A percentile compares a stretch with the other conserved stretches of the same genome.
Evolutionary conservation across 2,329 filamentous ascomycete species (phyloP).

Genomic region (Plenodomus lindquistii): DNA sequence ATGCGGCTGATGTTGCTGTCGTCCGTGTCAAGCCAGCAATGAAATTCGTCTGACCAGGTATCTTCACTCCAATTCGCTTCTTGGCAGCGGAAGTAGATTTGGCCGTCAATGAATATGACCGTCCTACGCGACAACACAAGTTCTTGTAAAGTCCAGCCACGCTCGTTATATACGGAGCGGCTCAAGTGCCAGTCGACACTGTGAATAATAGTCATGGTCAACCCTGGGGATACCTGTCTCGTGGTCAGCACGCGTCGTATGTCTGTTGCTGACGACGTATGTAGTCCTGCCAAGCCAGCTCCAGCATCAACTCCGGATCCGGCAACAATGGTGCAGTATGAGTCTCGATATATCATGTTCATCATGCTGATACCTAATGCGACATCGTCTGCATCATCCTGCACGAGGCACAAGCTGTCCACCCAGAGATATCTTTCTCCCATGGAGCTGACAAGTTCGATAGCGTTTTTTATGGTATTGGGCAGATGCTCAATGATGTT

Average conservation of each 20-base stretch:
- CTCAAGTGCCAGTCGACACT: constrained; percentile 5
- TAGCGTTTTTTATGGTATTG: constrained; percentile 4
- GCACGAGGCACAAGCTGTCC: constrained; percentile 8
- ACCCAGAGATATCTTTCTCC: constrained; percentile 9
- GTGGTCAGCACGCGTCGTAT: neutral
- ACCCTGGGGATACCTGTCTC: neutral
- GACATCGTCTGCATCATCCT: constrained; percentile 5
- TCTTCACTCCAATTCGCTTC: constrained; percentile 6
- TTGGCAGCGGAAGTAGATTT: constrained; percentile 5
- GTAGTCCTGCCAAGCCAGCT: constrained; percentile 2
- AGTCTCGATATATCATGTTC: constrained; percentile 5
- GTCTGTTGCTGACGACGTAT: neutral
- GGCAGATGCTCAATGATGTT: neutral
- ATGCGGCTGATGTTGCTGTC: constrained; percentile 8
- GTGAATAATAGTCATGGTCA: constrained; percentile 1
- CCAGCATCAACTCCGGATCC: constrained; percentile 3
- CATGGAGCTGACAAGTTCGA: constrained; percentile 3
- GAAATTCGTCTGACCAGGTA: constrained; percentile 5
- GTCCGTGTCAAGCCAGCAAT: constrained; percentile 4
- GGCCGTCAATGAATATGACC: constrained; percentile 4
- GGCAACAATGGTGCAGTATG: constrained; percentile 7
- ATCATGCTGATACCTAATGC: constrained; percentile 2
- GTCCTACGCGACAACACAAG: constrained; percentile 1
- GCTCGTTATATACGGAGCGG: constrained; percentile 3
- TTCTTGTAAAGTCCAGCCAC: constrained; percentile 8